Base-by-base conservation (phyloP, 306 rosid species). In the Sphenostylis stenocarpa region DNA sequence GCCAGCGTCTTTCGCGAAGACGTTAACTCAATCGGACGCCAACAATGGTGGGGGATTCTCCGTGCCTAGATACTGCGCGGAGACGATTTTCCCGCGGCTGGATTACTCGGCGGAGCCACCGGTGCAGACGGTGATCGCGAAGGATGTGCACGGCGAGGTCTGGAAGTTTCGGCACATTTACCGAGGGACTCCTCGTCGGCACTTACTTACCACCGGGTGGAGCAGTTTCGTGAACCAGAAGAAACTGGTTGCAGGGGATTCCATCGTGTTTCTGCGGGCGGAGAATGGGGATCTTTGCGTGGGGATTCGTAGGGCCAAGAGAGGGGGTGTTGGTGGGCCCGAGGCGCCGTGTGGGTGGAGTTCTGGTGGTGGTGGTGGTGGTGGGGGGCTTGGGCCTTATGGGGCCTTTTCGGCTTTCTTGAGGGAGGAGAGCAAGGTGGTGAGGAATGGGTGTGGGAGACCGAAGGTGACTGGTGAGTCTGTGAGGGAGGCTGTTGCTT, bases 21-120 rank as follows among this genome's bases (percentile, higher is more conserved):
- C 99, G 28, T 78, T 95, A 21, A 95, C 99, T 15, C 99, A 92
- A 76, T 95, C 99, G 3, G 99, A 95, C 60, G 97, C 99, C 17
- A 95, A 95, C 86, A 95, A 95, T 68, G 99, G 99, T 33, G 99
- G 99, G 10, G 99, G 99, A 0, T 95, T 95, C 75, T 95, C 99
- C 0, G 99, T 95, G 56, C 99, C 99, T 0, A 81, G 99, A 70
- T 95, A 95, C 84, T 95, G 99, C 26, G 99, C 99, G 0, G 99
- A 95, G 73, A 95, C 99, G 0, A 91, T 95, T 56, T 95, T 95
- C 19, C 99, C 99, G 0, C 83, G 90, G 69, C 75, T 95, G 48
- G 98, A 95, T 84, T 92, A 92, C 88, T 73, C 97, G 21, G 96
- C 99, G 0, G 98, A 92, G 68, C 99, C 99, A 3, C 99, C 99